These are phyloP conservation scores for Capsella bursapastoris DNA, from an alignment of 345 rosid species.

Conservation along the genomic window DNA sequence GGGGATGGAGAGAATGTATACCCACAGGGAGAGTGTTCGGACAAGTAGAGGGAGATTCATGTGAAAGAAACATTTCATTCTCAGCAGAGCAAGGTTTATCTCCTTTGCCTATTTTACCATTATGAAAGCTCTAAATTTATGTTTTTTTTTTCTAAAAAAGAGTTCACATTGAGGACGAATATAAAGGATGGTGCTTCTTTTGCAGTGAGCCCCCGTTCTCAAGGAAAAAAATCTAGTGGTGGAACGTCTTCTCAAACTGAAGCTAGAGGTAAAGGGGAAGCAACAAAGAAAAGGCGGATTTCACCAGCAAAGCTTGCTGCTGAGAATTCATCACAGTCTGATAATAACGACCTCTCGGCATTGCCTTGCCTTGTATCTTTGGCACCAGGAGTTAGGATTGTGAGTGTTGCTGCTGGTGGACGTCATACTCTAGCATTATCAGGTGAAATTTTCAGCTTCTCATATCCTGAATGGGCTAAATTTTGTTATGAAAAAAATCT, in stretches of 20 bases:
- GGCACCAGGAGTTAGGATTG: conserved; percentile 87
- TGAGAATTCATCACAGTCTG: conserved; percentile 73
- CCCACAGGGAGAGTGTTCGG: conserved; percentile 87
- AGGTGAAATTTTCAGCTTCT: conserved; percentile 52
- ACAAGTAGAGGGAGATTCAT: conserved; percentile 54
- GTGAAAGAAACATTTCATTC: conserved; percentile 62
- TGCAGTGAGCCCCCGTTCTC: conserved; percentile 67
- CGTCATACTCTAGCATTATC: conserved; percentile 94
- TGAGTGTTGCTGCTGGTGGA: conserved; percentile 91
- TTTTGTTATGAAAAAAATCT: not conserved
- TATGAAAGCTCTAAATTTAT: not conserved
- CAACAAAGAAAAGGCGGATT: conserved; percentile 70
- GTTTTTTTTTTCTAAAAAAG: not conserved
- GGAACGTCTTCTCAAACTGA: conserved; percentile 54
- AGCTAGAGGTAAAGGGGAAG: conserved; percentile 63
- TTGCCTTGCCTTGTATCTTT: conserved; percentile 87
- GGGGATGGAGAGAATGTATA: conserved; percentile 99
- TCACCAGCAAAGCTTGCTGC: conserved; percentile 72
- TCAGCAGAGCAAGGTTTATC: conserved; percentile 71
- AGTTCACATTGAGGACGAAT: conserved; percentile 6
- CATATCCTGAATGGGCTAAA: not conserved
- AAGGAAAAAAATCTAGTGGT: conserved; percentile 57
- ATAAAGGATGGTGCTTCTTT: conserved; percentile 33
- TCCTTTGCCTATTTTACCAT: conserved; percentile 18
- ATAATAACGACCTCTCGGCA: conserved; percentile 77